Conservation (phyloP, 192 early-diverging fungal genomes). For the Gaertneriomyces sp. region DNA sequence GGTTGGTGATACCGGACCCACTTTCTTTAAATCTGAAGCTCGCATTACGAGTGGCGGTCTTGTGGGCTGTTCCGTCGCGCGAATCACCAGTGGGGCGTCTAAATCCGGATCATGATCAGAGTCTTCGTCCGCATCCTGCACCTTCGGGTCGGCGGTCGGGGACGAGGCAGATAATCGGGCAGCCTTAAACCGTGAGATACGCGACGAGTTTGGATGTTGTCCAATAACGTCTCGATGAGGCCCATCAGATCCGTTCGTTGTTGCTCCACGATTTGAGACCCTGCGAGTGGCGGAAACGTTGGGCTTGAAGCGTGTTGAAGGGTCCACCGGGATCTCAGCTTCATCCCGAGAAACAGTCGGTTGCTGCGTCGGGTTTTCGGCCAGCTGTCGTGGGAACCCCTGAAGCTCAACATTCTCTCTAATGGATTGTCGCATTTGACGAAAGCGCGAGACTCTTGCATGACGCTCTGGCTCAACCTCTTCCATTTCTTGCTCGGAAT, state of each 20-base stretch:
- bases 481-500: slow-evolving; percentile 8
- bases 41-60: background rate
- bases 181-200: slow-evolving; percentile 20
- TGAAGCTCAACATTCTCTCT: slow-evolving; percentile 5
- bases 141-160: background rate
- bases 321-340: background rate
- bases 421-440: slow-evolving; percentile 12
- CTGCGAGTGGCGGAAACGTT: background rate
- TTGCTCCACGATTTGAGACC: background rate
- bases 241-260: background rate
- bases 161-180: background rate
- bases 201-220: background rate
- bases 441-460: slow-evolving; percentile 14
- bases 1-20: background rate
- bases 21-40: background rate
- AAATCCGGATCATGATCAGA: background rate
- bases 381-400: background rate
- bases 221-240: background rate
- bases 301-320: background rate
- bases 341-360: background rate
- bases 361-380: background rate
- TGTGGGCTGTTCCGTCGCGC: background rate
- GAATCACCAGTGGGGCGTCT: background rate
- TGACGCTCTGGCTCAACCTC: background rate
- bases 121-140: background rate